Percentiles rank a stretch among this genome's conserved stretches.
Conservation (phyloP, 2,329 filamentous ascomycete species). For the Pyrenophora seminiperda region DNA sequence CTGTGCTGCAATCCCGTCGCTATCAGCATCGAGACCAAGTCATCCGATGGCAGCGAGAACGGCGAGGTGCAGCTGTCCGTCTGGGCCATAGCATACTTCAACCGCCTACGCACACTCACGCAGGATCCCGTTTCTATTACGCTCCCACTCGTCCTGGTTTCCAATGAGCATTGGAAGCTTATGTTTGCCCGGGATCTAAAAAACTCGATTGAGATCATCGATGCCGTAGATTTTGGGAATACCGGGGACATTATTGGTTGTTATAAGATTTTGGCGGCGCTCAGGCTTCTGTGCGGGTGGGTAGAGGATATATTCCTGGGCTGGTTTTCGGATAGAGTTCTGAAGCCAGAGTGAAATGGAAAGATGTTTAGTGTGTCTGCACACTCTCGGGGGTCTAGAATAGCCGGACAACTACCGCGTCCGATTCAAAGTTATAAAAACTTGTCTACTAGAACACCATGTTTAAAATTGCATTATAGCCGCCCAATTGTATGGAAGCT, state of each 20-base stretch:
- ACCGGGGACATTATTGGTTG: slow-evolving; percentile 15
- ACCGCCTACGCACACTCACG: slow-evolving; percentile 10
- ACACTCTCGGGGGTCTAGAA: too few relatives aligned
- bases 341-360: slow-evolving; percentile 10
- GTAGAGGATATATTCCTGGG: slow-evolving; percentile 9
- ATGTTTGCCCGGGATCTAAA: background rate
- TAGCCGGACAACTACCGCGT: too few relatives aligned
- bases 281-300: slow-evolving; percentile 11
- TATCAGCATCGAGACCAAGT: slow-evolving; percentile 16
- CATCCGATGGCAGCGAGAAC: slow-evolving; percentile 12
- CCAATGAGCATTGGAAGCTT: slow-evolving; percentile 3
- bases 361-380: too few relatives aligned
- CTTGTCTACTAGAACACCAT: too few relatives aligned
- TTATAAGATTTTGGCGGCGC: slow-evolving; percentile 14
- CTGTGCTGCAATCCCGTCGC: slow-evolving; percentile 11
- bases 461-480: too few relatives aligned
- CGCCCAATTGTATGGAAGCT: too few relatives aligned
- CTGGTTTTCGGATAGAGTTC: slow-evolving; percentile 15
- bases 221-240: slow-evolving; percentile 11
- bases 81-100: slow-evolving; percentile 18
- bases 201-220: slow-evolving; percentile 14
- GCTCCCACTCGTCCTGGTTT: slow-evolving; percentile 14
- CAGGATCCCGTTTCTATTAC: slow-evolving; percentile 14
- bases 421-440: too few relatives aligned
- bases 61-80: slow-evolving; percentile 18